A percentile compares a stretch with the other conserved stretches of the same genome.
These are phyloP conservation scores for Urostyla sp. DNA, from an alignment of 73 alveolate species.

Conservation along the genomic window DNA sequence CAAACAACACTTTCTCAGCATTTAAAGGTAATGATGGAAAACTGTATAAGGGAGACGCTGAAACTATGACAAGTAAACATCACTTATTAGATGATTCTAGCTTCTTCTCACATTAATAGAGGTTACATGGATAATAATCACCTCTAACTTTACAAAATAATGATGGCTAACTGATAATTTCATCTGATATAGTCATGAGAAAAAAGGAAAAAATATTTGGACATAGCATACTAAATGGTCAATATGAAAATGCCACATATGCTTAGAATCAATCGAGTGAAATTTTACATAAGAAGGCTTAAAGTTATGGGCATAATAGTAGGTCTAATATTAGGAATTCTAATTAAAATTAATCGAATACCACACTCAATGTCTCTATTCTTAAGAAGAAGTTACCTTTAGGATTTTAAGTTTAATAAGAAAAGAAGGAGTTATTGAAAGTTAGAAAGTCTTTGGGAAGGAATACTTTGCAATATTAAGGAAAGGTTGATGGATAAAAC, in stretches of 20 bases:
- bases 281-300: constrained; percentile 1
- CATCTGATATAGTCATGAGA: not conserved
- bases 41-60: constrained; percentile 22
- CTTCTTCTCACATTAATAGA: not conserved
- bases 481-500: too few species aligned
- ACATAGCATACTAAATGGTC: not conserved
- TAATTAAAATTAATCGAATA: not conserved
- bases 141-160: not conserved
- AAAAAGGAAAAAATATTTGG: not conserved
- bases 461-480: not conserved
- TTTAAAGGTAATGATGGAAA: constrained; percentile 54
- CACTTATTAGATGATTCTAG: constrained; percentile 29
- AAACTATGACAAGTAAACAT: not conserved
- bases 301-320: not conserved
- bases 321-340: not conserved
- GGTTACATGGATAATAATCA: not conserved
- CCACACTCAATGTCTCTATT: not conserved
- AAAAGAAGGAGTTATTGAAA: constrained; percentile 48
- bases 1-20: constrained; percentile 23
- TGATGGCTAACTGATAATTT: not conserved
- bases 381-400: constrained; percentile 50
- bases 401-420: constrained; percentile 49
- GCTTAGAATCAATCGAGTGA: constrained; percentile 4
- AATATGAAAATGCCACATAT: not conserved
- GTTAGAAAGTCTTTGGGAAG: not conserved